Evolutionary conservation across 2,329 filamentous ascomycete genomes (phyloP), one percentile per base, ranked within the genome.

Genomic region (Apiospora pterosperma): DNA sequence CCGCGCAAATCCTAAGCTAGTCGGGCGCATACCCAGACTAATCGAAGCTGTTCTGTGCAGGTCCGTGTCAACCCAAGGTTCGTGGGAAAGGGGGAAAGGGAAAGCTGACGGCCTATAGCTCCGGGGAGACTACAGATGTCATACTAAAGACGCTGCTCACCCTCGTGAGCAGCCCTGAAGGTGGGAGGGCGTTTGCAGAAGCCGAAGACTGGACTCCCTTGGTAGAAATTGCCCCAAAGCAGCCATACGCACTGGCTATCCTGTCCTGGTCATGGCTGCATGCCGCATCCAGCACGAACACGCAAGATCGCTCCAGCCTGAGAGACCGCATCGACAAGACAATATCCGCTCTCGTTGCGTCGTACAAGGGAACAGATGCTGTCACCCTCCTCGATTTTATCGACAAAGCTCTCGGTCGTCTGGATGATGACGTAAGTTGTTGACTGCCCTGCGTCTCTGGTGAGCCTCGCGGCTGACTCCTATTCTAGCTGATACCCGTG

Each of bases 301-400:
- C n/a, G n/a, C n/a, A n/a, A 34, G 75, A 80, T 67, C 72, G 69
- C 62, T 39, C 65, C n/a, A 41, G 66, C 28, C 65, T 83, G 39
- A 68, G 71, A 39, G 59, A 62, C 12, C 82, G 80, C 66, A 79
- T 90, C 48, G 79, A 86, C 67, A 66, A 71, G 14, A 79, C 79
- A 3, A 76, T 90, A 4, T 78, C 80, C 39, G 74, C 73, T 10
- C 78, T 90, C 3, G 78, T 84, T 7, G 77, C 82, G 8, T 81
- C 82, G 0, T 90, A 88, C 70, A 83, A 79, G 41, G 82, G 82
- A 12, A 89, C 87, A 11, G 86, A 90, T 71, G 85, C 81, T 5
- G 84, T 87, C 4, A 89, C 85, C 0, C 77, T 90, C 4, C 76
- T 90, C 2, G 79, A 79, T 42, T 89, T 89, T 69, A 69, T 88